Evolutionary conservation across 352 stramenopile species (phyloP), one percentile per base, ranked within the genome.

Genomic region (Stramenopiles sp.): DNA sequence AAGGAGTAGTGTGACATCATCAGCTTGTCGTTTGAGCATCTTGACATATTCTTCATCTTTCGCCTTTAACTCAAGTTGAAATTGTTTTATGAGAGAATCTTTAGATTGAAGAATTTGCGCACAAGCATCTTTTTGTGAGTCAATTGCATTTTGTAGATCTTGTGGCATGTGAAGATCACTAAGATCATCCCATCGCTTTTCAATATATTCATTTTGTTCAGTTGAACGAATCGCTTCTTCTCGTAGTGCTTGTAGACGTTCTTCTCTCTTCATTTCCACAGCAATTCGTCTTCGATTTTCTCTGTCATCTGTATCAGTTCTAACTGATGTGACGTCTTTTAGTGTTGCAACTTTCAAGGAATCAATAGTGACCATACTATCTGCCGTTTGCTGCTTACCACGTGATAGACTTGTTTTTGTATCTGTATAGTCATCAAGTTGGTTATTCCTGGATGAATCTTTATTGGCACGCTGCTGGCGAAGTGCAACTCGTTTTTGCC

Each of bases 21-120:
- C 62, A 0, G 61, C 57, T 42, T 86, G 70, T 15, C 69, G 54
- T 39, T 83, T 79, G 8, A 90, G 60, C 10, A 71, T 50, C 12
- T 61, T 71, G 22, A 90, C 72, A 46, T 90, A 90, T 48, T 87
- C 67, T 52, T 90, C 74, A 43, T 90, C 74, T 43, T 90, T 90
- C 19, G 51, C 53, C 38, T 83, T 86, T 5, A 90, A 53, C 46
- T 88, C 66, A 1, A 48, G 48, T 52, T 86, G 68, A 24, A 52
- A 52, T 29, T 52, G 44, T 2, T 23, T 23, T n/a, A 52, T 53
- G 2, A 52, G 41, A 19, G 17, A 20, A 34, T 80, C 66, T 51
- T 90, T 90, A 1, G 59, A 77, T 12, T 51, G 55, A 46, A 90
- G 57, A 41, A 90, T 87, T 36, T 71, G 65, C n/a, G 44, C 36